Evolutionary conservation across 2,329 filamentous ascomycete genomes (phyloP), one percentile per base, ranked within the genome.

Genomic region (Esteya vermicola): DNA sequence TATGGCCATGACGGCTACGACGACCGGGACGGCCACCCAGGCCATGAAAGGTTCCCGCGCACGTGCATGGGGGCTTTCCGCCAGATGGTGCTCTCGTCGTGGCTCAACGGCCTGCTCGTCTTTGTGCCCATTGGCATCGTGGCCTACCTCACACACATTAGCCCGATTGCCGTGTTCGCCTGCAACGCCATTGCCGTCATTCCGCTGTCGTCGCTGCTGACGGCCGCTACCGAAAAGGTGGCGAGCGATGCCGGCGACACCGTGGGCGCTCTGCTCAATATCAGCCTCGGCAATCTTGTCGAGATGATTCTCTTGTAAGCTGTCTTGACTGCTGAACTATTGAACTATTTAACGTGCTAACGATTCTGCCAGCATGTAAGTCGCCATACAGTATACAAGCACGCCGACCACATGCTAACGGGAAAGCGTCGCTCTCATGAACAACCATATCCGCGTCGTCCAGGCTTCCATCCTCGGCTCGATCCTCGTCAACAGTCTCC

Each of bases 381-480:
- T 70, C 20, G 19, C 16, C 26, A 14, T 3, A 9, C 14, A 18
- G 71, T 48, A 3, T 18, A 19, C 22, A 8, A 8, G 10, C 19
- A 19, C 22, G 19, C 35, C 21, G 26, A 28, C 26, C 14, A 21
- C 16, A 14, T 14, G n/a, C 26, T 26, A 9, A 5, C 25, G 9
- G n/a, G 9, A 28, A 23, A 44, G 43, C 16, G 44, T 96, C 49
- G 89, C 89, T 21, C 71, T 96, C 33, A 75, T 68, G 49, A 77
- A 89, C 51, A 75, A 77, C 46, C 82, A 96, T 61, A 91, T 95
- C 54, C 79, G 89, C 52, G 88, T 96, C 48, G 89, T 96, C n/a
- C 91, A 96, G 63, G 82, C 89, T 18, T 93, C 85, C 47, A 96
- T 96, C 88, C 77, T 96, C 26, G 89, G 91, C 36, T 93, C 84